Evolutionary conservation across 352 stramenopile species (phyloP).

Genomic region (Saprolegnia parasitica): DNA sequence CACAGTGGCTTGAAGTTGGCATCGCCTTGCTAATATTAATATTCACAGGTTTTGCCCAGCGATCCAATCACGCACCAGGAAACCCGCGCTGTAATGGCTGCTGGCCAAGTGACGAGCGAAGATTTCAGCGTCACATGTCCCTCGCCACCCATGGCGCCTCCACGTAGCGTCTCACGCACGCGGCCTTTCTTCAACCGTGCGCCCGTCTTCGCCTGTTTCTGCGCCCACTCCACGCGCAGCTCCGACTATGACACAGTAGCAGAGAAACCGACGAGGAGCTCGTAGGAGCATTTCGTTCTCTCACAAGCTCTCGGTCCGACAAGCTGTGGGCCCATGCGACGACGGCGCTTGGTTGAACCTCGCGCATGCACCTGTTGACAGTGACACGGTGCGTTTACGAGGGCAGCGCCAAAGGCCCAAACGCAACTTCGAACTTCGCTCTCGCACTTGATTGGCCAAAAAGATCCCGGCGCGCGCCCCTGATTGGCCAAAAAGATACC

Average conservation of each 20-base stretch:
- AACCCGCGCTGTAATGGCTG: not conserved
- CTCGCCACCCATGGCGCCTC: not conserved
- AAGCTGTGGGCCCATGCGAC: too few relatives aligned
- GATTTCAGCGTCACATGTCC: not conserved
- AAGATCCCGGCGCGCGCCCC: not conserved
- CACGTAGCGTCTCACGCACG: not conserved
- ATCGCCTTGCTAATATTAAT: not conserved
- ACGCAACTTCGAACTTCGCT: not conserved
- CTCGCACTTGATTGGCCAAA: not conserved
- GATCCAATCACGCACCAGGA: not conserved
- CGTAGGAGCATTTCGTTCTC: too few relatives aligned
- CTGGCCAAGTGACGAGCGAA: not conserved
- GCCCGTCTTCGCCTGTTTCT: not conserved
- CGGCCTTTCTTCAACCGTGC: not conserved
- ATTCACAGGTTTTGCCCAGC: not conserved
- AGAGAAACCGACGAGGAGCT: not conserved
- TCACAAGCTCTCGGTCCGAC: too few relatives aligned
- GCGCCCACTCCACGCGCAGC: not conserved
- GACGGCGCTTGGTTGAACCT: not conserved
- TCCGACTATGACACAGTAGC: not conserved
- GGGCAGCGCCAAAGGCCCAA: too few relatives aligned
- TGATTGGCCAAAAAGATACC: conserved; percentile 2
- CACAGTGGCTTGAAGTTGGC: not conserved
- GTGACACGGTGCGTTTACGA: not conserved
- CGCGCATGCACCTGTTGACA: not conserved